Evolutionary conservation across 2,329 filamentous ascomycete genomes (phyloP).

Genomic region (Simplicillium aogashimaense): DNA sequence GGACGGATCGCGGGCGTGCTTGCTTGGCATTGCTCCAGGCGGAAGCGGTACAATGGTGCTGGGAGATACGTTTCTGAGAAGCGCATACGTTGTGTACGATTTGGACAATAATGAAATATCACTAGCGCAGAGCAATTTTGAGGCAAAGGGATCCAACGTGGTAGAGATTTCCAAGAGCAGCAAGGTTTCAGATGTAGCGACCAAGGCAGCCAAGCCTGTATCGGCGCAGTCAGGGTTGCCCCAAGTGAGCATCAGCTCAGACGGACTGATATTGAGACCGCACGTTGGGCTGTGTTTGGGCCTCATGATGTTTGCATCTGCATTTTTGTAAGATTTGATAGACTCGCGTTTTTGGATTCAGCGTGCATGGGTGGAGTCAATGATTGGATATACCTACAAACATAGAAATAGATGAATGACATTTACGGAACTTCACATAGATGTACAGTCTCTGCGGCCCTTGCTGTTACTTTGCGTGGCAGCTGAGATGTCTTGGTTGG

Average conservation of each 20-base stretch:
- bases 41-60: conserved; percentile 47
- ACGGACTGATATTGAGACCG: no score
- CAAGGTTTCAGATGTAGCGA: conserved; percentile 39
- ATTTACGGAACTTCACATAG: no score
- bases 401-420: no score
- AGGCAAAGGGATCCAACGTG: conserved; percentile 35
- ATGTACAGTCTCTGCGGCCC: no score
- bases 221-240: conserved; percentile 35
- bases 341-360: no score
- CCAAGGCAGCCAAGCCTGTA: conserved; percentile 40
- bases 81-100: conserved; percentile 69
- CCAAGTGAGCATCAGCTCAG: background rate
- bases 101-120: conserved; percentile 62
- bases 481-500: no score
- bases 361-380: no score
- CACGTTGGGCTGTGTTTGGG: no score
- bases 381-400: no score
- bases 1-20: conserved; percentile 46
- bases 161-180: conserved; percentile 42
- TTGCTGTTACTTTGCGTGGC: no score
- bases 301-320: no score
- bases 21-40: conserved; percentile 58
- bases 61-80: conserved; percentile 66
- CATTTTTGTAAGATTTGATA: no score
- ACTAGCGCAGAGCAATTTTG: conserved; percentile 57